Evolutionary conservation across 768 basidiomycete genomes (phyloP).

Genomic region (Lactarius tabidus): DNA sequence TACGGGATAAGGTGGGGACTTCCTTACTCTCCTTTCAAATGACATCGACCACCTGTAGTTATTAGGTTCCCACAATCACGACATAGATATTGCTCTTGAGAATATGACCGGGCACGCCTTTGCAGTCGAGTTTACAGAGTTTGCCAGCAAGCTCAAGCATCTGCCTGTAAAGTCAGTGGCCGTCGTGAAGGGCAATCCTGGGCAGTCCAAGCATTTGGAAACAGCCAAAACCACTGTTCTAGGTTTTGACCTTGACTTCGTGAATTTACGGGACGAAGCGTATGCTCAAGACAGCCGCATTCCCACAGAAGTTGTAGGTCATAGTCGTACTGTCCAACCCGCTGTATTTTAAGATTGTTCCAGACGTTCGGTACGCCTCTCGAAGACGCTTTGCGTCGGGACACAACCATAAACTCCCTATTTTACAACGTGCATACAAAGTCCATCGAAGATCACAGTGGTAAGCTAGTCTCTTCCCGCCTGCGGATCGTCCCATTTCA

Average conservation of each 20-base stretch:
- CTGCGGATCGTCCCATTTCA: background rate
- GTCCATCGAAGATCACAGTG: constrained; percentile 81
- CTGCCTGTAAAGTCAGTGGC: constrained; percentile 58
- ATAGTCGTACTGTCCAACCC: background rate
- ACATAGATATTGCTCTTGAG: constrained; percentile 89
- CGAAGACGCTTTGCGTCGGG: constrained; percentile 86
- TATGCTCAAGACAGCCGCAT: constrained; percentile 88
- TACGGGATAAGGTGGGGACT: constrained; percentile 86
- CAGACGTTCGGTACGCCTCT: constrained; percentile 90
- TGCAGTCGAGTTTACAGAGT: constrained; percentile 71
- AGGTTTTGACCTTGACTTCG: constrained; percentile 85
- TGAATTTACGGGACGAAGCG: constrained; percentile 89
- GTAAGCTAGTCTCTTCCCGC: constrained; percentile 46
- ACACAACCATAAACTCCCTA: constrained; percentile 91
- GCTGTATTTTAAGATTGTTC: background rate
- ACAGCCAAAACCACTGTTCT: constrained; percentile 83
- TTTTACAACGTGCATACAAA: constrained; percentile 94
- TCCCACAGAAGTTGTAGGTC: constrained; percentile 74
- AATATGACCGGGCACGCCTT: constrained; percentile 89
- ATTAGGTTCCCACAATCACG: constrained; percentile 75
- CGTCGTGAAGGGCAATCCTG: constrained; percentile 90
- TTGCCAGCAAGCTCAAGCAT: constrained; percentile 48
- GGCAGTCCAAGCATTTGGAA: constrained; percentile 97
- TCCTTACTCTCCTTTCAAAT: background rate
- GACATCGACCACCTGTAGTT: constrained; percentile 45